These are phyloP conservation scores for Fusarium armeniacum DNA, from an alignment of 2,329 filamentous ascomycete genomes.

Conservation along the genomic window DNA sequence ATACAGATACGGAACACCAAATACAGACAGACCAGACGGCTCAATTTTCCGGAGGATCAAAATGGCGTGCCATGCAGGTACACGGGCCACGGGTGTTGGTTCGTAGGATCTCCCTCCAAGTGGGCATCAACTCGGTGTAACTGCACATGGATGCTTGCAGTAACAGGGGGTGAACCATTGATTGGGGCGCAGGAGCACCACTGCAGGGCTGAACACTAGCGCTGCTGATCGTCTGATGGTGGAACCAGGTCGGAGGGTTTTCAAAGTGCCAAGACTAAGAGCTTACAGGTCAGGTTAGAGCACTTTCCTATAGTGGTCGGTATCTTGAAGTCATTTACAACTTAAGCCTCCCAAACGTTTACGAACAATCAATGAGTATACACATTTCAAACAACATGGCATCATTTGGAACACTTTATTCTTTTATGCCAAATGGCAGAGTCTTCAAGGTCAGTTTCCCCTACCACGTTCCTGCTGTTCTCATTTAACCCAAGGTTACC, in stretches of 20 bases:
- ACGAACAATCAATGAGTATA: background rate
- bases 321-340: background rate
- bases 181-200: background rate
- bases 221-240: background rate
- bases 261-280: background rate
- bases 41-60: background rate
- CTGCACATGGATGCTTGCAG: background rate
- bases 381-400: background rate
- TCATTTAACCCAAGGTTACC: background rate
- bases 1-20: background rate
- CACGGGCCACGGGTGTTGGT: background rate
- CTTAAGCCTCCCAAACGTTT: background rate
- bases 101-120: background rate
- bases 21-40: background rate
- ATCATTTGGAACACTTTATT: conserved; percentile 2
- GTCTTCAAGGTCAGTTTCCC: background rate
- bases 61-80: background rate
- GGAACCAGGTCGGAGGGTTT: background rate
- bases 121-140: background rate
- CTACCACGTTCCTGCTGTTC: too few species aligned
- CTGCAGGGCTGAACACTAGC: background rate
- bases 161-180: background rate
- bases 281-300: background rate
- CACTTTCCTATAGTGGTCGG: background rate
- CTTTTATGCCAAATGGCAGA: conserved; percentile 2